Conservation (phyloP, 78 protist species). For the Dictyostelium citrinum region DNA sequence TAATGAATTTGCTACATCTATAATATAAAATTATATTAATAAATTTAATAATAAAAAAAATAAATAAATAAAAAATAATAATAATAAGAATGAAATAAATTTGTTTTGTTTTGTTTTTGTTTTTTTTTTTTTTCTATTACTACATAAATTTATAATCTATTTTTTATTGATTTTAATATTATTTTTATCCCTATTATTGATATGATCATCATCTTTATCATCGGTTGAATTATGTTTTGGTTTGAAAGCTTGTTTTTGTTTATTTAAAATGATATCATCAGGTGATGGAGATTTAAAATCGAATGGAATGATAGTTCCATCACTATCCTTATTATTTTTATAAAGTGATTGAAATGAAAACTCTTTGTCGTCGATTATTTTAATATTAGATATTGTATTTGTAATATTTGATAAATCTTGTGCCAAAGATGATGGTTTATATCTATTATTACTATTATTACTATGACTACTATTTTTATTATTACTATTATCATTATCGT, state of each 20-base stretch:
- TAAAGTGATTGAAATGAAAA: conserved; percentile 41
- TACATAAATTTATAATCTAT: background rate
- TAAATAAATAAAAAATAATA: background rate
- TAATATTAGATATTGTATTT: background rate
- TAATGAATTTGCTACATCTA: background rate
- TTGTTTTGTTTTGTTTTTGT: background rate
- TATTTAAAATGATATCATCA: conserved; percentile 43
- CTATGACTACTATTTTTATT: background rate
- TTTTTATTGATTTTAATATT: background rate
- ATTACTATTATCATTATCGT: background rate
- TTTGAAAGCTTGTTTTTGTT: conserved; percentile 69
- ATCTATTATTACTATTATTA: background rate
- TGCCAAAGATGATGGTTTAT: conserved; percentile 52
- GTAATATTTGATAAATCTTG: background rate
- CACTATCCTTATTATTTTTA: background rate
- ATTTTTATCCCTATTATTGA: background rate
- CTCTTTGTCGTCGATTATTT: background rate
- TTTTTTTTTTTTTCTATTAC: background rate
- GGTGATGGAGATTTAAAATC: conserved; percentile 67
- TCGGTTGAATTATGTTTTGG: conserved; percentile 38
- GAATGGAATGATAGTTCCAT: conserved; percentile 32
- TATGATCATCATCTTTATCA: background rate
- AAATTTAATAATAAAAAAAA: background rate
- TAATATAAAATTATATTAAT: background rate
- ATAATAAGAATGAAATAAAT: background rate